These are phyloP conservation scores for Eleusine indica DNA, from an alignment of 176 grass and related monocot species.

Conservation along the genomic window DNA sequence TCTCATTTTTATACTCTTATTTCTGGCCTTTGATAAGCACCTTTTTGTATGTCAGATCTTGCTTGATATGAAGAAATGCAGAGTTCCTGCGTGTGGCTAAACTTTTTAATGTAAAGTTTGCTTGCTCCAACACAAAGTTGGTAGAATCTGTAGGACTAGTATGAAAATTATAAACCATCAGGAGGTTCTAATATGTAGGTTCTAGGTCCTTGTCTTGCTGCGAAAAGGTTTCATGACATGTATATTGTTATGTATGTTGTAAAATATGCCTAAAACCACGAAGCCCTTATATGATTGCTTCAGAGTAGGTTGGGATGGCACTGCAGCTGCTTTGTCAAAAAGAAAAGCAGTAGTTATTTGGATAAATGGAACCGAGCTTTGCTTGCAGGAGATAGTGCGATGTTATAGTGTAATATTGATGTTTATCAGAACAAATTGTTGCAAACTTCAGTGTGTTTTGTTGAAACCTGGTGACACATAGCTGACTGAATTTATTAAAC, in stretches of 20 bases:
- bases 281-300: constrained; percentile 10
- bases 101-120: constrained; percentile 20
- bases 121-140: constrained; percentile 34
- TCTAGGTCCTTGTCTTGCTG: neutral
- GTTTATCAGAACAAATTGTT: neutral
- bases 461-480: neutral
- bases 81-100: neutral
- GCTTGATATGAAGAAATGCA: neutral
- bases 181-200: neutral
- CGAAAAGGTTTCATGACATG: neutral
- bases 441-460: neutral
- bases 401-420: too few relatives aligned
- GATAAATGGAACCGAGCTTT: neutral
- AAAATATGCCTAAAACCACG: constrained; percentile 25
- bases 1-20: neutral
- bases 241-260: constrained; percentile 29
- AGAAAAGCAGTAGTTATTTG: neutral
- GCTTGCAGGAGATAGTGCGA: neutral
- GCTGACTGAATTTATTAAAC: neutral
- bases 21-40: neutral
- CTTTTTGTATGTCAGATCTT: constrained; percentile 28
- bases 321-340: neutral
- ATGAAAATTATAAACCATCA: neutral
- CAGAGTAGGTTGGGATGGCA: neutral
- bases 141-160: neutral